Evolutionary conservation across 768 basidiomycete species (phyloP), one percentile per base, ranked within the genome.

Genomic region (Auriscalpium microsporum): DNA sequence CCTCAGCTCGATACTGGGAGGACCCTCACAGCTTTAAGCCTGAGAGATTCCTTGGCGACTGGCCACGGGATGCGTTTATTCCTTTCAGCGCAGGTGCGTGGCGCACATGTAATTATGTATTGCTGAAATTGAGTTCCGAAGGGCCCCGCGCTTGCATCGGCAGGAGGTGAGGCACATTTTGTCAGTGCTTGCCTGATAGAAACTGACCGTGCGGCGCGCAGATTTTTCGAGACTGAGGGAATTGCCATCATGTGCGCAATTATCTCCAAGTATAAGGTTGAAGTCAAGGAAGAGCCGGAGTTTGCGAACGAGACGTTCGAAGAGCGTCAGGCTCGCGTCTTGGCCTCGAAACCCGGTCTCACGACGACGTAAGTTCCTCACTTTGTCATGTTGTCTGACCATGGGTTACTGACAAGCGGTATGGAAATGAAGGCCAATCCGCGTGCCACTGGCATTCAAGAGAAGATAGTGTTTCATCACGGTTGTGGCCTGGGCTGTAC

Each of bases 1-100:
- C 9, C 35, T 13, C 57, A 81, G 81, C 80, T 28, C 72, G 73
- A 40, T 81, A 81, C 62, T 83, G 81, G 80, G 65, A 76, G 48
- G 72, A 81, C 47, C 80, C 81, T 2, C 59, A 75, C 33, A 60
- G 59, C 8, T 83, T 81, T 65, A 71, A 70, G 16, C 72, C 72
- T 6, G 65, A 65, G 42, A 60, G 72, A 28, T 73, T 73, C 58
- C 52, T 71, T 2, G 61, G 62, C 28, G 64, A 66, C 50, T 73
- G 65, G 62, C 58, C 65, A 10, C 61, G 56, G 53, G 66, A 71
- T 46, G 71, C 68, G 0, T 71, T 70, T 54, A 21, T 69, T 13
- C 66, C 71, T 0, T 71, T 71, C 47, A 64, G 64, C 28, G 48
- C 46, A 19, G 67, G 66, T 62, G 46, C 21, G 28, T 33, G 8